Base-by-base conservation (phyloP, 768 basidiomycete species). In the Dentipellis sp. region DNA sequence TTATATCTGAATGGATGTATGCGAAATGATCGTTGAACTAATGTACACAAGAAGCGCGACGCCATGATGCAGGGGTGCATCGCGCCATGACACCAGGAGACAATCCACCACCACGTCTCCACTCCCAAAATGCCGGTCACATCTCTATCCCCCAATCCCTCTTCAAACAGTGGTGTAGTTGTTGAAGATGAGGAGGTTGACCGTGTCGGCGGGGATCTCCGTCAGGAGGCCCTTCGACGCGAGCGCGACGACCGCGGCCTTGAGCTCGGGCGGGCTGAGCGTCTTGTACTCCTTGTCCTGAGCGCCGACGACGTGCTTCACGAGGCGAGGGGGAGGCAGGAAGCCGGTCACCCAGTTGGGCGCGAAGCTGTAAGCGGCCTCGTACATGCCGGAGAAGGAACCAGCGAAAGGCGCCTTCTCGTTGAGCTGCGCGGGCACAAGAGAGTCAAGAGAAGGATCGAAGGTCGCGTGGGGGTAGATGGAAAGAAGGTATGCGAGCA, bases 401-500 rank as follows among this genome's bases (percentile, higher is more conserved):
- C 65, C 73, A 63, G 48, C 70, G 53, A 61, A 66, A 56, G 66
- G 77, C 68, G 45, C 72, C 59, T 40, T 67, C 62, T 50, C 49
- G 29, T 67, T 64, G 68, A 58, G 72, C 61, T 14, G 67, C 61
- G 50, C 73, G 21, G 76, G 67, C 45, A 72, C 58, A 52, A 69
- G 66, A 8, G 66, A 52, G 51, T 69, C 64, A 56, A 78, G 61
- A 6, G 61, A 52, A 12, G 85, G 84, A 65, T 82, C 62, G 66
- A 88, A 89, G 1, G 75, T 70, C 45, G 69, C 59, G 0, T 81
- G 81, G 5, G 87, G 88, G 71, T 92, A 86, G 65, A 94, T 79
- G 21, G 90, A 91, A 56, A 97, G 79, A 62, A 91, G 78, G 77
- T 97, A 97, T 10, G 94, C 94, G 50, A 90, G 71, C 53, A 95